Evolutionary conservation across 169 alveolate species (phyloP).

Genomic region (Miamiensis avidus): DNA sequence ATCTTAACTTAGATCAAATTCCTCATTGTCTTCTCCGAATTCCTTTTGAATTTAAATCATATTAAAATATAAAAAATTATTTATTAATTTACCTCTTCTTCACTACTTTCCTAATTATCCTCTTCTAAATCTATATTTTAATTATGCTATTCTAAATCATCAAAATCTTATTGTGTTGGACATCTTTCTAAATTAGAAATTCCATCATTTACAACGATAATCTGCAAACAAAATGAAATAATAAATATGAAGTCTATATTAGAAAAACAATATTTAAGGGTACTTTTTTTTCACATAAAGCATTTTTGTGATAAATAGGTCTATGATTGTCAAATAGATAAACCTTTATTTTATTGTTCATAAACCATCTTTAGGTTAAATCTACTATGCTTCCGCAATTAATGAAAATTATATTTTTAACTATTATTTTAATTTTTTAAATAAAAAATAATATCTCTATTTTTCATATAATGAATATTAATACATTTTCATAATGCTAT

Average conservation of each 20-base stretch:
- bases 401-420: slow-evolving; percentile 45
- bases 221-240: neutral
- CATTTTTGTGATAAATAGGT: slow-evolving; percentile 51
- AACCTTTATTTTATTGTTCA: slow-evolving; percentile 28
- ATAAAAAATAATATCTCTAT: neutral
- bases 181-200: slow-evolving; percentile 22
- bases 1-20: slow-evolving; percentile 11
- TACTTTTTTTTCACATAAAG: slow-evolving; percentile 8
- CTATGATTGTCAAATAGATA: slow-evolving; percentile 63
- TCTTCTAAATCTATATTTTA: neutral
- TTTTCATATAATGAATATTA: neutral
- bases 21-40: slow-evolving; percentile 17
- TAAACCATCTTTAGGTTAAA: slow-evolving; percentile 46
- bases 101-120: neutral
- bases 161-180: slow-evolving; percentile 26
- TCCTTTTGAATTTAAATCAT: slow-evolving; percentile 4
- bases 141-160: slow-evolving; percentile 1
- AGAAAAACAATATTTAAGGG: neutral
- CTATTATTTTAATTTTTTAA: neutral
- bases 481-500: slow-evolving; percentile 31
- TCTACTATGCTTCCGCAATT: slow-evolving; percentile 67
- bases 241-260: neutral
- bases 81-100: slow-evolving; percentile 1
- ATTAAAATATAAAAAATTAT: neutral
- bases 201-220: slow-evolving; percentile 42